Percentiles rank a stretch among this genome's conserved stretches.
Conservation (phyloP, 2,329 filamentous ascomycete species). For the Cladophialophora yegresii region DNA sequence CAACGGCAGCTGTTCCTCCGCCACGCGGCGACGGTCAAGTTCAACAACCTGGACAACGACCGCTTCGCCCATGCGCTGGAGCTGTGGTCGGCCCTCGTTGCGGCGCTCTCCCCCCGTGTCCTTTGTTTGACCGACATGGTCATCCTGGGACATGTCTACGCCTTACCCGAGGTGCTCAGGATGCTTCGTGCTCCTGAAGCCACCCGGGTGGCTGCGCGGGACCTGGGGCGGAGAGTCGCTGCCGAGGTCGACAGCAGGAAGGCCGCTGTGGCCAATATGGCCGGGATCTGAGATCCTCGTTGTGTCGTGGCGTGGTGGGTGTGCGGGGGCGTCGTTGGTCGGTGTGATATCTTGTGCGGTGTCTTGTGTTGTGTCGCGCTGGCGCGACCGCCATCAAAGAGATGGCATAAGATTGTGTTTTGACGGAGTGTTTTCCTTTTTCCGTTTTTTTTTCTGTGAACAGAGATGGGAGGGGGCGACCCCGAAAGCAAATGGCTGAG, state of each 20-base stretch:
- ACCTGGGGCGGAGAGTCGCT: constrained; percentile 41
- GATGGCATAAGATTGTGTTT: neutral
- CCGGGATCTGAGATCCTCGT: neutral
- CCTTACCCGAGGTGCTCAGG: constrained; percentile 53
- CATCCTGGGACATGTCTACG: constrained; percentile 53
- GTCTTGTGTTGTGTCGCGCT: neutral
- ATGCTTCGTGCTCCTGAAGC: constrained; percentile 50
- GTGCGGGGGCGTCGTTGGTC: neutral
- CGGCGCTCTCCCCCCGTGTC: constrained; percentile 53
- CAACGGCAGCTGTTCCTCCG: constrained; percentile 56
- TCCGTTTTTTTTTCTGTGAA: neutral
- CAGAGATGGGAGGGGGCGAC: neutral
- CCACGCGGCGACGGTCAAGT: constrained; percentile 51
- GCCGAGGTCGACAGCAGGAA: constrained; percentile 13
- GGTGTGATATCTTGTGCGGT: neutral
- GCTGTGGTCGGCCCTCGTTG: constrained; percentile 52
- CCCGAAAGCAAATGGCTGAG: neutral
- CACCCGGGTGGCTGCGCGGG: constrained; percentile 46
- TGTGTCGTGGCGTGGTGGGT: neutral
- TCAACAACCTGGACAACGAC: constrained; percentile 48
- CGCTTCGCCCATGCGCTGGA: constrained; percentile 47
- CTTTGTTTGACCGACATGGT: constrained; percentile 54
- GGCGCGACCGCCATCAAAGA: constrained; percentile 3
- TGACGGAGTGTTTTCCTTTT: neutral
- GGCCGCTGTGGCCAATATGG: neutral